These are phyloP conservation scores for Trichomonas vaginalis DNA, from an alignment of 208 protist species.

Conservation along the genomic window DNA sequence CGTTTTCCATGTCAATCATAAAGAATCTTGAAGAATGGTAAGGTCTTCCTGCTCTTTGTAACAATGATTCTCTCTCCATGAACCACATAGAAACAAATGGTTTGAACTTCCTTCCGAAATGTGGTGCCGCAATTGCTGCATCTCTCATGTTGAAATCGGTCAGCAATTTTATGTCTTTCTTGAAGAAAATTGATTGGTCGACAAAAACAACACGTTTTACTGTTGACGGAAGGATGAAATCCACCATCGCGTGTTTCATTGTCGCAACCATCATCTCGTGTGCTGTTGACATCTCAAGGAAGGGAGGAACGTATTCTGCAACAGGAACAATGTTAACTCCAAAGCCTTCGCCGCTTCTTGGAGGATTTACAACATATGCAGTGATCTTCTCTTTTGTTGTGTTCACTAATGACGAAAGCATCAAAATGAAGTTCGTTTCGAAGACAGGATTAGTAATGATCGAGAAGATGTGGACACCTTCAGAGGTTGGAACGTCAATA, in stretches of 20 bases:
- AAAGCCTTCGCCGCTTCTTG: not conserved
- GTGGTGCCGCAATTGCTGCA: not conserved
- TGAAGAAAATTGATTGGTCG: not conserved
- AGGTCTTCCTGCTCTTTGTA: not conserved
- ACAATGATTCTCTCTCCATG: not conserved
- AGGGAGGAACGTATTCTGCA: not conserved
- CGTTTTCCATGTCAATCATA: not conserved
- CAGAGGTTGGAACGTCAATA: not conserved
- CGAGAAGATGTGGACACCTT: too few relatives aligned
- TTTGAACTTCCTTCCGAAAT: not conserved
- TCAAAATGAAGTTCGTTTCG: not conserved
- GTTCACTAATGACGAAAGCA: not conserved
- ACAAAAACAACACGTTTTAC: not conserved
- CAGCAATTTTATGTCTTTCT: not conserved
- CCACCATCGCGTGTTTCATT: not conserved
- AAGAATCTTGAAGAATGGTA: not conserved
- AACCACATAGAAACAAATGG: not conserved
- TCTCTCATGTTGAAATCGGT: not conserved
- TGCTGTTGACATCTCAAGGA: not conserved
- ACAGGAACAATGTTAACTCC: not conserved
- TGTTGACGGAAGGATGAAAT: not conserved
- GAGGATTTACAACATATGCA: not conserved
- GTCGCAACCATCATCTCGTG: not conserved
- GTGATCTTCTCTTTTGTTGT: not conserved
- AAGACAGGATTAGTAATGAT: not conserved